Base-by-base conservation (phyloP, 371 early-diverging fungal genomes). In the Mucor indicus region DNA sequence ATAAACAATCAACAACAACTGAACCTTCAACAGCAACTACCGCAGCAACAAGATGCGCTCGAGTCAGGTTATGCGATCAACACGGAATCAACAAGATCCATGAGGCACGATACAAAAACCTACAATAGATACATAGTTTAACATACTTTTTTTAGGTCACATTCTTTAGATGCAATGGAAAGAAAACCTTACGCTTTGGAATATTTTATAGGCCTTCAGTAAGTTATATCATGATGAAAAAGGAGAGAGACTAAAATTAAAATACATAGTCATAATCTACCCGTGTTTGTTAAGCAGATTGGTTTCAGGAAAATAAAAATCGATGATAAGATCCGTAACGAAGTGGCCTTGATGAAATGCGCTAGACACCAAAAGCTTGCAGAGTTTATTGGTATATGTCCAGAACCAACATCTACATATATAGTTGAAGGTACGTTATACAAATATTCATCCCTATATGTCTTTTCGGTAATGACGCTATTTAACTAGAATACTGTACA, bases 251-350 rank as follows among this genome's bases (percentile, higher is more conserved):
- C 29, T n/a, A n/a, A 29, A 29, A 29, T 5, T 29, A 11, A 29
- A 20, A 4, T 10, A 44, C 53, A 46, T 33, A 75, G 78, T 57
- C 68, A 69, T n/a, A 77, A 75, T 40, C 60, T 77, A 42, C 72
- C 70, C 0, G 78, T 77, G 11, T 62, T 53, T 30, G 67, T 77
- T 22, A 51, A 51, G 24, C 51, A 51, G 44, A 51, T 51, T 17
- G 51, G 51, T 4, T 43, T 41, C 17, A 64, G 50, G 36, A 58
- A 64, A 48, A 51, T 70, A 35, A 67, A 64, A 4, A 51, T 67
- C 12, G 55, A 45, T 15, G 37, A 50, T 12, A 50, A 49, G 0
- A 44, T 70, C 10, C 60, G 67, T 21, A 52, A 57, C 29, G 70
- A 70, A 58, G 44, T 70, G 7, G 56, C 51, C 45, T 55, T 63